A percentile compares a stretch with the other conserved stretches of the same genome.
Conservation (phyloP, 2,329 filamentous ascomycete species). For the Endoconidiophora polonica region DNA sequence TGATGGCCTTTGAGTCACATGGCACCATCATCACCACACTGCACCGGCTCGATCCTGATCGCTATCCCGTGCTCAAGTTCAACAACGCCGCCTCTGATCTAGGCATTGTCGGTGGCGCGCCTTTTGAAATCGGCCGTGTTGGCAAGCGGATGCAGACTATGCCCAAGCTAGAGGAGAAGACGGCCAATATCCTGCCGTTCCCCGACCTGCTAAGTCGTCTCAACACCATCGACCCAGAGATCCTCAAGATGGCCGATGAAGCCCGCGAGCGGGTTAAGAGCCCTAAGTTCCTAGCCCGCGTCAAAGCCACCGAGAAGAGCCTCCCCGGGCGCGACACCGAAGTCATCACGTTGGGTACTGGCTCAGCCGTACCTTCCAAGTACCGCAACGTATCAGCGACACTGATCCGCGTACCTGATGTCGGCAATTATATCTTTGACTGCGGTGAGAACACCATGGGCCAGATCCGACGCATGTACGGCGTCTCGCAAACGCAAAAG, state of each 20-base stretch:
- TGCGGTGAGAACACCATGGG: slow-evolving; percentile 85
- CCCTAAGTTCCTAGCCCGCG: slow-evolving; percentile 29
- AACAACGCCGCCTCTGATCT: slow-evolving; percentile 30
- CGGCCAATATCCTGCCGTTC: slow-evolving; percentile 29
- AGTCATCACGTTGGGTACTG: slow-evolving; percentile 76
- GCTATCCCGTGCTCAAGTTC: slow-evolving; percentile 54
- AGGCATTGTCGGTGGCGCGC: slow-evolving; percentile 14
- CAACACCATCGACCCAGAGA: slow-evolving; percentile 23
- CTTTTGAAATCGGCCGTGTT: slow-evolving; percentile 25
- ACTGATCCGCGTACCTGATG: slow-evolving; percentile 64
- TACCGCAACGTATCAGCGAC: slow-evolving; percentile 92
- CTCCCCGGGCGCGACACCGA: slow-evolving; percentile 63
- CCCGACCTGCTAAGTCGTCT: slow-evolving; percentile 30
- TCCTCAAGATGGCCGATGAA: slow-evolving; percentile 35
- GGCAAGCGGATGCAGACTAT: slow-evolving; percentile 32
- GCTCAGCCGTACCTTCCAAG: slow-evolving; percentile 77
- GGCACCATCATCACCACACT: slow-evolving; percentile 52
- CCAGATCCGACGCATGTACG: slow-evolving; percentile 62
- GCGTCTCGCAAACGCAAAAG: slow-evolving; percentile 44
- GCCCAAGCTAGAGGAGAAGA: slow-evolving; percentile 29
- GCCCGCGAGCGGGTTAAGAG: slow-evolving; percentile 27
- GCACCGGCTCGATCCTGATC: slow-evolving; percentile 52
- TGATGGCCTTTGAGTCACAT: slow-evolving; percentile 50
- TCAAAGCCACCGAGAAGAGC: slow-evolving; percentile 38
- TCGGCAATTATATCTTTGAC: slow-evolving; percentile 82